A percentile compares a stretch with the other conserved stretches of the same genome.
Conservation (phyloP, 306 rosid species). For the Rosa lucieae region DNA sequence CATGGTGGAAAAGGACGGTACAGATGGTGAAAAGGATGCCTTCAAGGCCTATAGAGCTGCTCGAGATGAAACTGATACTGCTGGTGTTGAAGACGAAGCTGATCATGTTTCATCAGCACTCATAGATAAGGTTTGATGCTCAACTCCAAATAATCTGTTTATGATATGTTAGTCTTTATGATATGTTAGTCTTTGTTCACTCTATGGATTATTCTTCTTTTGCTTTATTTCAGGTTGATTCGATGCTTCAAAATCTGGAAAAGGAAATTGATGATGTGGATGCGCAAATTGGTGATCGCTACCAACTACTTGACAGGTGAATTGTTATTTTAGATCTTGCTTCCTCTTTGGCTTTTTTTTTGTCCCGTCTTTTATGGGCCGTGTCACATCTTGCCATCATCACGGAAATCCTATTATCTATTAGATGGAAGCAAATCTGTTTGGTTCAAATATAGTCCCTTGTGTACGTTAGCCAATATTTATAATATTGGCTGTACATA, state of each 20-base stretch:
- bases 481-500: background rate
- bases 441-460: background rate
- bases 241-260: constrained; percentile 91
- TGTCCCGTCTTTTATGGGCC: background rate
- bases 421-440: background rate
- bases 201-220: background rate
- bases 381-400: background rate
- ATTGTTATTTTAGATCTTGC: constrained; percentile 17
- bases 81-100: constrained; percentile 46
- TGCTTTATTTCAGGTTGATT: constrained; percentile 69
- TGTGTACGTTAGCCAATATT: background rate
- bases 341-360: constrained; percentile 3
- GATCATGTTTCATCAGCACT: constrained; percentile 84
- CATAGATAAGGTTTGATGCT: constrained; percentile 59
- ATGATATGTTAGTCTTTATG: background rate
- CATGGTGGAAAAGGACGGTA: constrained; percentile 77
- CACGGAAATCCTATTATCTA: background rate
- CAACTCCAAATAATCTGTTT: constrained; percentile 6
- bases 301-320: constrained; percentile 87
- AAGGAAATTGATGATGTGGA: constrained; percentile 96
- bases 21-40: constrained; percentile 64
- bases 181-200: background rate
- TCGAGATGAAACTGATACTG: constrained; percentile 58
- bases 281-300: constrained; percentile 87
- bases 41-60: constrained; percentile 87